phyloP scores from a whole-genome alignment of 495 filamentous ascomycete species.

The Extremus antarcticus region DNA sequence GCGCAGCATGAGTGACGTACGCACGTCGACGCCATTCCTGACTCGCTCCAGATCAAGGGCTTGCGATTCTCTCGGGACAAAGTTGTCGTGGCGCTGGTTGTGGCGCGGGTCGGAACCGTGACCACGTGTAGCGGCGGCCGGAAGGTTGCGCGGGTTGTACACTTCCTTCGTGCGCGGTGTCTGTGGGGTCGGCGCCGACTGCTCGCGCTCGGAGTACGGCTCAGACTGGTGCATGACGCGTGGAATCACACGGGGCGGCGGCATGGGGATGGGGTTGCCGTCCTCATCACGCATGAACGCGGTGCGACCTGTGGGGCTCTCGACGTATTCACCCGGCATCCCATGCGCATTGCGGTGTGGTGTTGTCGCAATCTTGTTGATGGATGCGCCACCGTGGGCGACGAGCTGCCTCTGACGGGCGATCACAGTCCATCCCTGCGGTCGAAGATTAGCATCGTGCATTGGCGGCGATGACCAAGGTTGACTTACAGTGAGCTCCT shows the following conservation, averaged over 20 bases:
- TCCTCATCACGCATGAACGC: conserved; percentile 5
- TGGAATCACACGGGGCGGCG: not conserved
- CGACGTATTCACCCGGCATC: not conserved
- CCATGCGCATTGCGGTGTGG: not conserved
- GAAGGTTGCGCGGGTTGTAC: too few relatives aligned
- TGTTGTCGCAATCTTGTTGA: not conserved
- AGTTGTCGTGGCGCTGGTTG: not conserved
- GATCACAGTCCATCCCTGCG: not conserved
- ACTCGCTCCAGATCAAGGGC: conserved; percentile 11
- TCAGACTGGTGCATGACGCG: not conserved
- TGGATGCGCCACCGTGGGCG: not conserved
- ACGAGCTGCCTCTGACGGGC: not conserved
- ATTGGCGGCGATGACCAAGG: not conserved
- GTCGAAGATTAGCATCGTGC: not conserved
- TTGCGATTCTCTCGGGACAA: conserved; percentile 3
- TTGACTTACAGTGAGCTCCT: conserved; percentile 1
- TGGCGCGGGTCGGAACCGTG: not conserved
- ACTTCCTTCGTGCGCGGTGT: too few relatives aligned
- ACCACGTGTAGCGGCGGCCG: not conserved
- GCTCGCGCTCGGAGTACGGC: not conserved
- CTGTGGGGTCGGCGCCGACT: not conserved
- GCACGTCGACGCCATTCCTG: conserved; percentile 16
- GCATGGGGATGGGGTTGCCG: not conserved
- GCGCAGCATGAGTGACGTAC: conserved; percentile 63
- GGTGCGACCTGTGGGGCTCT: conserved; percentile 18